phyloP scores from a whole-genome alignment of 2,329 filamentous ascomycete genomes.

The Elsinoe arachidis region DNA sequence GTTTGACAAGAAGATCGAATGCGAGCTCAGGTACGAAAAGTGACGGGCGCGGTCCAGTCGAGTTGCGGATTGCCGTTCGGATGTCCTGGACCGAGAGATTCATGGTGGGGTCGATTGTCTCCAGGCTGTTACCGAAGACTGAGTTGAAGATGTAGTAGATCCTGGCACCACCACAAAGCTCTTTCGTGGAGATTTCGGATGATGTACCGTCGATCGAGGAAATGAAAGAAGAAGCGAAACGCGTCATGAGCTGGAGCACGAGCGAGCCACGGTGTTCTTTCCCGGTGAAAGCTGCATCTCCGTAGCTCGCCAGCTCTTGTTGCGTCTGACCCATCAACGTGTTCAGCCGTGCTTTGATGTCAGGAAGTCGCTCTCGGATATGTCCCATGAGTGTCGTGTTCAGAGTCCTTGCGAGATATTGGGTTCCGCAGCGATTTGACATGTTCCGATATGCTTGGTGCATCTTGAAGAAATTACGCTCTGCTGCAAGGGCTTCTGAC shows the following conservation, averaged over 20 bases:
- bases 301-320: conserved; percentile 94
- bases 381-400: conserved; percentile 94
- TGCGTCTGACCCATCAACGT: conserved; percentile 99
- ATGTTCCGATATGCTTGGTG: conserved; percentile 97
- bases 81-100: conserved; percentile 95
- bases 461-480: conserved; percentile 92
- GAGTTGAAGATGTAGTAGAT: conserved; percentile 99
- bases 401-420: conserved; percentile 86
- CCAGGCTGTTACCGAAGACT: conserved; percentile 91
- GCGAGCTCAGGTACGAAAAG: conserved; percentile 96
- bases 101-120: conserved; percentile 90
- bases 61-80: conserved; percentile 94
- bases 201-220: conserved; percentile 98
- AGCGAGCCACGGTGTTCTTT: conserved; percentile 93
- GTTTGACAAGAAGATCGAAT: conserved; percentile 94
- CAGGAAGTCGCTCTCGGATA: conserved; percentile 87
- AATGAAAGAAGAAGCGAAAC: conserved; percentile 95
- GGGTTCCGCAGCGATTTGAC: conserved; percentile 83
- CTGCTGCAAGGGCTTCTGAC: conserved; percentile 78
- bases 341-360: conserved; percentile 96
- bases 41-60: conserved; percentile 88
- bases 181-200: conserved; percentile 96
- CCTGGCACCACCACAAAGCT: conserved; percentile 84
- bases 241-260: conserved; percentile 94
- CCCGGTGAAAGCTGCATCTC: conserved; percentile 93